A percentile compares a stretch with the other conserved stretches of the same genome.
Evolutionary conservation across 2,329 filamentous ascomycete species (phyloP).

Genomic region (Magnaporthiopsis poae): DNA sequence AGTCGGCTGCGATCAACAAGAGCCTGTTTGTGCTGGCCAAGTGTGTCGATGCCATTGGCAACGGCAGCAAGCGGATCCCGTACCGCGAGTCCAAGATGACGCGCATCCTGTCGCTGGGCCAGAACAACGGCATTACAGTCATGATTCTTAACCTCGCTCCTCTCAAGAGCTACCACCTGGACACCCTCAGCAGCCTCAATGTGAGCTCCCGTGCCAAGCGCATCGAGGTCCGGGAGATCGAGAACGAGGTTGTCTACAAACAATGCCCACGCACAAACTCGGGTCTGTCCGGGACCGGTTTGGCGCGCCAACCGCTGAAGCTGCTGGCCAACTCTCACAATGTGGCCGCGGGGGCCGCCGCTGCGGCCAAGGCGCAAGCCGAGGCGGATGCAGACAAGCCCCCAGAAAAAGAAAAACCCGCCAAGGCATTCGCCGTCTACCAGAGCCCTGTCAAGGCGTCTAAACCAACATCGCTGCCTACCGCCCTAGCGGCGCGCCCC

Average conservation of each 20-base stretch:
- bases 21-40: constrained; percentile 88
- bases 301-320: constrained; percentile 65
- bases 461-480: constrained; percentile 18
- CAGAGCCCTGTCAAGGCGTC: constrained; percentile 56
- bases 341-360: constrained; percentile 38
- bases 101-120: constrained; percentile 77
- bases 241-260: constrained; percentile 87
- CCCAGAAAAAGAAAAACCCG: constrained; percentile 53
- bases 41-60: constrained; percentile 86
- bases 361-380: constrained; percentile 27
- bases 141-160: constrained; percentile 95
- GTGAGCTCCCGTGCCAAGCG: constrained; percentile 93
- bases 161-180: constrained; percentile 82
- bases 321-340: constrained; percentile 63
- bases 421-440: constrained; percentile 80
- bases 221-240: constrained; percentile 88
- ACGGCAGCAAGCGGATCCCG: constrained; percentile 66
- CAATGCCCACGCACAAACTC: constrained; percentile 49
- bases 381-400: constrained; percentile 41
- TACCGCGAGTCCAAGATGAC: constrained; percentile 98
- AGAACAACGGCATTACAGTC: constrained; percentile 88
- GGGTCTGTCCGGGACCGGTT: constrained; percentile 29
- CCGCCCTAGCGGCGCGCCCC: constrained; percentile 13
- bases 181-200: constrained; percentile 86
- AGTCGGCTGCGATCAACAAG: constrained; percentile 96